Base-by-base conservation (phyloP, 805 yeast genomes). In the Yarrowia sp. region DNA sequence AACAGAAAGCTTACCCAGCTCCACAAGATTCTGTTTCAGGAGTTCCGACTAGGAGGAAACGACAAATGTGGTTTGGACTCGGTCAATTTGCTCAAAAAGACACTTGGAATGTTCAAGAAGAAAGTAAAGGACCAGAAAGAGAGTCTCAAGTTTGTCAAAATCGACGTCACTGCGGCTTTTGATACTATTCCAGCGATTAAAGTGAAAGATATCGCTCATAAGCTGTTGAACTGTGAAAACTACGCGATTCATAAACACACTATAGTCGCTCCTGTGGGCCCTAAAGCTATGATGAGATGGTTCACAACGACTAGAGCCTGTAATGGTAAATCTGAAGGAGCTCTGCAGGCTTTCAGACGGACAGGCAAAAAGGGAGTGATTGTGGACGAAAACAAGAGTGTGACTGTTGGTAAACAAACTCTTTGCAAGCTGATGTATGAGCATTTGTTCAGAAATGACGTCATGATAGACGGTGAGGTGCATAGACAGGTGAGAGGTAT, bases 161-260 rank as follows among this genome's bases (percentile, higher is more conserved):
- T 63, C 9, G 67, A 63, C 16, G 46, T 63, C n/a, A 49, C 55
- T 0, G 67, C 67, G 8, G 55, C 56, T 5, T 63, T 48, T 38
- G 67, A 63, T 12, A 38, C 56, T 3, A 63, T 63, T 48, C 67
- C 67, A 8, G 48, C 67, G 12, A 8, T 15, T 3, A 26, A 26
- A n/a, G 67, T 49, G 22, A 15, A 22, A 26, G 56, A 63, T 1
- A 15, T 63, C 1, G 19, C 56, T 0, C 1, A 3, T 5, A 5
- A 12, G 1, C 38, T 63, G 67, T 38, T 63, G 4, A 4, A 15
- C 2, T 22, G 40, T 10, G 46, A 38, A 2, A 19, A 14, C 3
- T 63, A 49, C 11, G 22, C 56, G 11, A 14, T 63, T 2, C 56
- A 48, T 11, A 32, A n/a, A n/a, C 65, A 59, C 43, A 32, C 52